Evolutionary conservation across 495 filamentous ascomycete species (phyloP).

Genomic region (Trichoderma reesei): DNA sequence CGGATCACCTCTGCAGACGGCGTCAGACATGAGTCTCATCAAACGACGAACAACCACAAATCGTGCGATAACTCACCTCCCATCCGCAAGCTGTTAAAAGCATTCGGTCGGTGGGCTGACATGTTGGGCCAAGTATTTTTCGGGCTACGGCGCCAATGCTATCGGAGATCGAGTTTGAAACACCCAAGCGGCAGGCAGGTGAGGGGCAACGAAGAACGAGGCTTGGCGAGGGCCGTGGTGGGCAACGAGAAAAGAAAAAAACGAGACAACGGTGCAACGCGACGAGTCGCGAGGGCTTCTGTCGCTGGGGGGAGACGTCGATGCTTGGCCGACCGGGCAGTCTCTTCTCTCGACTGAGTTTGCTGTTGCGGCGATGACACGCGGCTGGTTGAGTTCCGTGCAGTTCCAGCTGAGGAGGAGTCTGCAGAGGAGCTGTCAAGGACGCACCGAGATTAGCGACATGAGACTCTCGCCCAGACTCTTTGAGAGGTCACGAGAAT

Average conservation of each 20-base stretch:
- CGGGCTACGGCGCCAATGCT: conserved; percentile 21
- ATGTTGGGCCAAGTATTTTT: conserved; percentile 24
- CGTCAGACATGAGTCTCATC: not conserved
- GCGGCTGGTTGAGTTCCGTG: not conserved
- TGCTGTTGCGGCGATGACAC: not conserved
- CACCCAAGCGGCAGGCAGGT: conserved; percentile 19
- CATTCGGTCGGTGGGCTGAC: conserved; percentile 42
- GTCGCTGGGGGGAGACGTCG: not conserved
- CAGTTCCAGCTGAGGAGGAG: not conserved
- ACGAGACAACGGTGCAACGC: not conserved
- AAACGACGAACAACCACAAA: conserved; percentile 6
- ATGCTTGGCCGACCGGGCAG: not conserved
- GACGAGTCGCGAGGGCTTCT: not conserved
- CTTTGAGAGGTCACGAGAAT: not conserved
- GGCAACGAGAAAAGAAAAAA: conserved; percentile 22
- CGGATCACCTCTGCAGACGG: conserved; percentile 73
- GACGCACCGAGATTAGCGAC: not conserved
- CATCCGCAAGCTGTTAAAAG: conserved; percentile 45
- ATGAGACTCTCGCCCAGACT: not conserved
- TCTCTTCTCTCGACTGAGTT: not conserved
- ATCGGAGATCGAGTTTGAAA: conserved; percentile 14
- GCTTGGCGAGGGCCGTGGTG: conserved; percentile 35
- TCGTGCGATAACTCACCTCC: conserved; percentile 34
- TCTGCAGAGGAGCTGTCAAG: not conserved
- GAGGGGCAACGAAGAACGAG: conserved; percentile 20